Percentiles rank a stretch among this genome's conserved stretches.
Evolutionary conservation across 2,329 filamentous ascomycete genomes (phyloP).

Genomic region (Fusarium torulosum): DNA sequence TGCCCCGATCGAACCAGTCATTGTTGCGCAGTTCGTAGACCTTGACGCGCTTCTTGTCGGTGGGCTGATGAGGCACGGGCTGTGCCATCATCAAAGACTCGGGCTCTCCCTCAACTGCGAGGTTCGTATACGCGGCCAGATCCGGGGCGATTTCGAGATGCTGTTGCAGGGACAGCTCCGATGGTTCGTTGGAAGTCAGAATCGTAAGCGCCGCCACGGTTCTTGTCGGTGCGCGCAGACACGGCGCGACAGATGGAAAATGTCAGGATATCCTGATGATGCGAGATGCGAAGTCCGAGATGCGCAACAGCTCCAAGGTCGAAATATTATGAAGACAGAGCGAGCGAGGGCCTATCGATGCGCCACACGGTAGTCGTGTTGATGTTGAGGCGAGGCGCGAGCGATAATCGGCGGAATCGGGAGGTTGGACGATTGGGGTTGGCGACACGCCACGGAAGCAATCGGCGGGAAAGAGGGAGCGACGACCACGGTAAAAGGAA

Average conservation of each 20-base stretch:
- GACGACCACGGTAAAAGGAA: slow-evolving; percentile 38
- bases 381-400: slow-evolving; percentile 29
- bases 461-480: slow-evolving; percentile 38
- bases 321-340: slow-evolving; percentile 34
- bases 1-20: slow-evolving; percentile 99
- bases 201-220: slow-evolving; percentile 70
- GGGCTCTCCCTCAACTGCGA: slow-evolving; percentile 65
- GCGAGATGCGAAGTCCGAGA: slow-evolving; percentile 21
- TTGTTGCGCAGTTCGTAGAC: slow-evolving; percentile 98
- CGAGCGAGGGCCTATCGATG: slow-evolving; percentile 47
- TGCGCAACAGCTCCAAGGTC: slow-evolving; percentile 38
- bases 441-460: slow-evolving; percentile 47
- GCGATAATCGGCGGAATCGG: slow-evolving; percentile 38
- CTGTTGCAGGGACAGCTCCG: slow-evolving; percentile 70
- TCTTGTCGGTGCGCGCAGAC: slow-evolving; percentile 52
- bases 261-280: slow-evolving; percentile 24
- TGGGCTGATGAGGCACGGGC: slow-evolving; percentile 75
- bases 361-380: slow-evolving; percentile 50
- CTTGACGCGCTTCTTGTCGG: slow-evolving; percentile 86
- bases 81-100: slow-evolving; percentile 79
- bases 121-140: slow-evolving; percentile 63
- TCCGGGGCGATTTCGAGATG: slow-evolving; percentile 69
- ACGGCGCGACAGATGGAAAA: slow-evolving; percentile 43
- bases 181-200: slow-evolving; percentile 63
- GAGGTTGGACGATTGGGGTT: slow-evolving; percentile 36